phyloP scores from a whole-genome alignment of 2,329 filamentous ascomycete genomes.

The Conoideocrella luteorostrata region DNA sequence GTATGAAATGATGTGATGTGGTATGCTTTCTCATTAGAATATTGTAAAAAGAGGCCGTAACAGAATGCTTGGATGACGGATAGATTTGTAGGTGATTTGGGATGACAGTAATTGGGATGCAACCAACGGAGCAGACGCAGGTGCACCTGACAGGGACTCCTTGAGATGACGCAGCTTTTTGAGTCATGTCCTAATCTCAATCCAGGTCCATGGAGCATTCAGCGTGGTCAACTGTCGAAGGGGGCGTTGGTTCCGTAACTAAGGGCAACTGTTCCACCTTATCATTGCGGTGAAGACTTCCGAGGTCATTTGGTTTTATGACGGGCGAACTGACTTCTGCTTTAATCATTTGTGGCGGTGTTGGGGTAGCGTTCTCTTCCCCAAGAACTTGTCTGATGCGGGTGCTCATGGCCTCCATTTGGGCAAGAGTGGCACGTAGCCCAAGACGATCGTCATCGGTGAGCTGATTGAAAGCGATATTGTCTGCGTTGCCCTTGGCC shows the following conservation, averaged over 20 bases:
- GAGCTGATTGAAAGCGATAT: constrained; percentile 34
- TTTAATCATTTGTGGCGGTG: constrained; percentile 13
- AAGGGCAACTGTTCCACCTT: constrained; percentile 23
- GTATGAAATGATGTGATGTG: too few species aligned
- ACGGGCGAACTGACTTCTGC: constrained; percentile 20
- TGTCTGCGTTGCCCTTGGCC: constrained; percentile 38
- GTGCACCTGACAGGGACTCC: too few species aligned
- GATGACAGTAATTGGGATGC: too few species aligned
- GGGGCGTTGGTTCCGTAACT: constrained; percentile 33
- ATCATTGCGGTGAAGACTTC: constrained; percentile 16
- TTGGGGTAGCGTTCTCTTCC: constrained; percentile 18
- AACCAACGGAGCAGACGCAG: too few species aligned
- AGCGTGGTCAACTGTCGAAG: constrained; percentile 32
- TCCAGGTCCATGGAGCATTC: constrained; percentile 35
- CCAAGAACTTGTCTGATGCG: constrained; percentile 35
- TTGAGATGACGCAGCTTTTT: background rate
- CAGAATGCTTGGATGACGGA: too few species aligned
- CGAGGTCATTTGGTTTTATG: constrained; percentile 15
- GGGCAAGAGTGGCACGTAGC: constrained; percentile 42
- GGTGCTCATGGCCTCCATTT: constrained; percentile 38
- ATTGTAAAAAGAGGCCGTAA: too few species aligned
- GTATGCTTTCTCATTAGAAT: too few species aligned
- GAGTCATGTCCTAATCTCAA: constrained; percentile 13
- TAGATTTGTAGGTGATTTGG: too few species aligned
- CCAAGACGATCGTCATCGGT: constrained; percentile 35